A percentile compares a stretch with the other conserved stretches of the same genome.
phyloP scores from a whole-genome alignment of 1,284 basidiomycete genomes.

The Fomitopsis schrenkii region DNA sequence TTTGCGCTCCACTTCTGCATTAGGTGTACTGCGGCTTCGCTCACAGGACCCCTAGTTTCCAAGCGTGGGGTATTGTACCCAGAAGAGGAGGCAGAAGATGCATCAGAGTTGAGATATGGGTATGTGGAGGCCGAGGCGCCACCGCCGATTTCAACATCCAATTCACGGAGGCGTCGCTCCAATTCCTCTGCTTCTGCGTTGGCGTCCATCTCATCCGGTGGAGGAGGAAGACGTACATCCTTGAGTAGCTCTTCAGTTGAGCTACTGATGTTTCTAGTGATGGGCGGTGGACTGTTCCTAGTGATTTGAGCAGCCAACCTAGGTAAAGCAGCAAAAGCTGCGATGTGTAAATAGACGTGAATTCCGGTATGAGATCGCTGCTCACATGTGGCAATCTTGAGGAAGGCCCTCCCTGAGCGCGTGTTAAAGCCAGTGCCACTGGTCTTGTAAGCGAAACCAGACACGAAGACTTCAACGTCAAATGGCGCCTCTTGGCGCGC shows the following conservation, averaged over 20 bases:
- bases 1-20: slow-evolving; percentile 60
- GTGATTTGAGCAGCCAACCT: slow-evolving; percentile 28
- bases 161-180: slow-evolving; percentile 39
- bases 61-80: slow-evolving; percentile 11
- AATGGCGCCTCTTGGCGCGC: slow-evolving; percentile 41
- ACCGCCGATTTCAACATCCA: slow-evolving; percentile 23
- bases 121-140: slow-evolving; percentile 7
- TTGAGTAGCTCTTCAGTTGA: slow-evolving; percentile 47
- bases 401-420: slow-evolving; percentile 72
- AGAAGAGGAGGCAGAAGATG: slow-evolving; percentile 15
- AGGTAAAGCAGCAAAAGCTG: slow-evolving; percentile 63
- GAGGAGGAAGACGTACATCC: slow-evolving; percentile 48
- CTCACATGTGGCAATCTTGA: slow-evolving; percentile 73
- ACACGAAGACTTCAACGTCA: slow-evolving; percentile 67
- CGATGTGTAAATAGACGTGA: neutral
- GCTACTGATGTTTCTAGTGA: slow-evolving; percentile 23
- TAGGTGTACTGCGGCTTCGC: slow-evolving; percentile 31
- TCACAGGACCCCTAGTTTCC: slow-evolving; percentile 2
- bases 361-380: neutral
- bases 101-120: slow-evolving; percentile 8
- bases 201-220: slow-evolving; percentile 55
- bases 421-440: slow-evolving; percentile 59
- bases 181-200: slow-evolving; percentile 51
- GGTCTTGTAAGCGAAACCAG: slow-evolving; percentile 69
- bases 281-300: slow-evolving; percentile 9